These are phyloP conservation scores for Ophiostoma pallidulum DNA, from an alignment of 2,329 filamentous ascomycete species.

Conservation along the genomic window DNA sequence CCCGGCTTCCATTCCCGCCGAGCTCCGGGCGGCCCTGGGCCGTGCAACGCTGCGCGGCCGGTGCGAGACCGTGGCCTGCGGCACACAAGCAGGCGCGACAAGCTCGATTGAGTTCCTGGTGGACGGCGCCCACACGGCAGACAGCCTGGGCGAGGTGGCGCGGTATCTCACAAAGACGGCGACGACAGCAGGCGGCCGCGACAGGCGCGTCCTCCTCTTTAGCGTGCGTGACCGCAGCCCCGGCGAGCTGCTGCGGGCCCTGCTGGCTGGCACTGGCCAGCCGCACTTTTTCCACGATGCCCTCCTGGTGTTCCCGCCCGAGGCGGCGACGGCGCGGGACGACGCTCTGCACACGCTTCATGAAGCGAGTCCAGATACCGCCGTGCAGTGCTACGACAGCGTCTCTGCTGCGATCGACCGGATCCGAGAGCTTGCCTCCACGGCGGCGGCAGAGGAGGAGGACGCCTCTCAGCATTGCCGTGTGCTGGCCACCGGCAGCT, in stretches of 20 bases:
- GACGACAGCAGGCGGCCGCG: slow-evolving; percentile 15
- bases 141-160: slow-evolving; percentile 74
- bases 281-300: slow-evolving; percentile 23
- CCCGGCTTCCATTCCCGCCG: slow-evolving; percentile 19
- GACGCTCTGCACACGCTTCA: not conserved
- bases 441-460: not conserved
- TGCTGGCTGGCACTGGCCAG: slow-evolving; percentile 32
- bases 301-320: slow-evolving; percentile 14
- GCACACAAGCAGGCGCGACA: slow-evolving; percentile 39
- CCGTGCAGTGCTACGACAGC: slow-evolving; percentile 35
- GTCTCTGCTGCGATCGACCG: slow-evolving; percentile 47
- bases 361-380: slow-evolving; percentile 1
- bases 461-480: slow-evolving; percentile 24
- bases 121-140: slow-evolving; percentile 86
- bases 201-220: slow-evolving; percentile 62
- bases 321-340: not conserved
- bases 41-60: slow-evolving; percentile 69
- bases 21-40: slow-evolving; percentile 54
- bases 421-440: slow-evolving; percentile 28
- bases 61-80: slow-evolving; percentile 53
- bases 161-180: slow-evolving; percentile 56
- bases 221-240: slow-evolving; percentile 65
- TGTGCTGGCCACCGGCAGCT: slow-evolving; percentile 39
- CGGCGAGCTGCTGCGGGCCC: slow-evolving; percentile 41
- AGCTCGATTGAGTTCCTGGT: slow-evolving; percentile 69